Percentiles rank a stretch among this genome's conserved stretches.
phyloP scores from a whole-genome alignment of 805 yeast species.

The Yarrowia porcina region DNA sequence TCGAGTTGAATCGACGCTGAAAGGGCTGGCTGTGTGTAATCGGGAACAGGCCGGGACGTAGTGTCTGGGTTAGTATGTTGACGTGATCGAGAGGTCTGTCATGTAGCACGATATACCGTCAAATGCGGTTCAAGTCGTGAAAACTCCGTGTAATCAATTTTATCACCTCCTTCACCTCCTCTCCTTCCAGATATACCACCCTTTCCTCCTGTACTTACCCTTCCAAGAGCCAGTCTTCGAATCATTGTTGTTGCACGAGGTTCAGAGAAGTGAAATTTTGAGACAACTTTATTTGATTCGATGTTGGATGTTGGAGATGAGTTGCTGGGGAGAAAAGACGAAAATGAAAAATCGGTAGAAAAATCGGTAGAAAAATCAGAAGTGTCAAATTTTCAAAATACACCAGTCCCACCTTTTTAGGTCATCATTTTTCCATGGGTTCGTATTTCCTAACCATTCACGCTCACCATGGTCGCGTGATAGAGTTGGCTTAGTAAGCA shows the following conservation, averaged over 20 bases:
- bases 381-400: too few relatives aligned
- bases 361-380: too few relatives aligned
- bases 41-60: conserved; percentile 16
- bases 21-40: not conserved
- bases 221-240: conserved; percentile 26
- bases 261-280: conserved; percentile 16
- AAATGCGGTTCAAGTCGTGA: too few relatives aligned
- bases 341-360: too few relatives aligned
- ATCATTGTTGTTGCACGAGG: conserved; percentile 21
- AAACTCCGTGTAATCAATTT: too few relatives aligned
- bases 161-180: not conserved
- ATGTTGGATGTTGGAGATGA: not conserved
- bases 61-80: conserved; percentile 16
- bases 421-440: too few relatives aligned
- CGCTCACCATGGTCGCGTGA: not conserved
- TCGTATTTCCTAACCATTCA: too few relatives aligned
- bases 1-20: conserved; percentile 18
- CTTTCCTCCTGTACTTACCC: not conserved
- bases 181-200: not conserved
- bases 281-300: conserved; percentile 5
- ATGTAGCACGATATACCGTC: too few relatives aligned
- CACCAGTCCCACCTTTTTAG: too few relatives aligned
- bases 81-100: too few relatives aligned
- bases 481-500: not conserved
- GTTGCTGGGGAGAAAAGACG: not conserved